Percentiles rank a stretch among this genome's conserved stretches.
Evolutionary conservation across 2,329 filamentous ascomycete species (phyloP).

Genomic region (Aspergillus uvarum): DNA sequence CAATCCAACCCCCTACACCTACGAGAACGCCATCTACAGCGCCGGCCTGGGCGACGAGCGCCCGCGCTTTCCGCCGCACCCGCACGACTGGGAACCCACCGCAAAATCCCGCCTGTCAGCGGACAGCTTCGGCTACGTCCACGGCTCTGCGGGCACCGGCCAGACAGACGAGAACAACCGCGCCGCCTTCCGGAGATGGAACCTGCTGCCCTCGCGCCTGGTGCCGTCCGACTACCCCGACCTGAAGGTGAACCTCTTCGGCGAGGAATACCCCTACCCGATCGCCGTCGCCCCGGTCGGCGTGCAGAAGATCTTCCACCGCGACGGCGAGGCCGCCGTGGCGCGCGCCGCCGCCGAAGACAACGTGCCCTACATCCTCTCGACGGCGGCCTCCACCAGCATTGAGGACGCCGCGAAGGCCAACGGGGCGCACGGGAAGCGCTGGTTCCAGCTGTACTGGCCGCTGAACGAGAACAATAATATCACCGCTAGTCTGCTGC

Average conservation of each 20-base stretch:
- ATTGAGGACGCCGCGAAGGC: constrained; percentile 66
- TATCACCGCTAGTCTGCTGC: constrained; percentile 62
- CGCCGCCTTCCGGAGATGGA: constrained; percentile 32
- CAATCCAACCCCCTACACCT: constrained; percentile 20
- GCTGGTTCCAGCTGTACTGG: constrained; percentile 77
- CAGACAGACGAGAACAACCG: constrained; percentile 32
- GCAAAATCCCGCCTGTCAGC: constrained; percentile 51
- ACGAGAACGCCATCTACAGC: constrained; percentile 46
- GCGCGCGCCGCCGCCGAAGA: constrained; percentile 60
- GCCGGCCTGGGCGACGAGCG: constrained; percentile 48
- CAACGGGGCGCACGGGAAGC: constrained; percentile 50
- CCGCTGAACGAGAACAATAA: constrained; percentile 58
- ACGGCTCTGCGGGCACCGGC: constrained; percentile 52
- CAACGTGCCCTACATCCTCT: constrained; percentile 64
- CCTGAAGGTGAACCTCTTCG: constrained; percentile 53
- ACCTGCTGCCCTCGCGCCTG: constrained; percentile 26
- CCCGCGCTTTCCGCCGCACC: constrained; percentile 57
- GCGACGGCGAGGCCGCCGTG: constrained; percentile 61
- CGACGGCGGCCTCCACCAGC: constrained; percentile 60
- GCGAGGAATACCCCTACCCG: constrained; percentile 49
- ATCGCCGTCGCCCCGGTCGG: constrained; percentile 67
- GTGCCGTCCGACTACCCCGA: constrained; percentile 43
- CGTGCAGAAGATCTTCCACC: constrained; percentile 66
- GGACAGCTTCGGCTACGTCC: constrained; percentile 59
- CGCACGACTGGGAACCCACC: constrained; percentile 54